Conservation (phyloP, 2,329 filamentous ascomycete species). For the Monosporascus cannonballus region DNA sequence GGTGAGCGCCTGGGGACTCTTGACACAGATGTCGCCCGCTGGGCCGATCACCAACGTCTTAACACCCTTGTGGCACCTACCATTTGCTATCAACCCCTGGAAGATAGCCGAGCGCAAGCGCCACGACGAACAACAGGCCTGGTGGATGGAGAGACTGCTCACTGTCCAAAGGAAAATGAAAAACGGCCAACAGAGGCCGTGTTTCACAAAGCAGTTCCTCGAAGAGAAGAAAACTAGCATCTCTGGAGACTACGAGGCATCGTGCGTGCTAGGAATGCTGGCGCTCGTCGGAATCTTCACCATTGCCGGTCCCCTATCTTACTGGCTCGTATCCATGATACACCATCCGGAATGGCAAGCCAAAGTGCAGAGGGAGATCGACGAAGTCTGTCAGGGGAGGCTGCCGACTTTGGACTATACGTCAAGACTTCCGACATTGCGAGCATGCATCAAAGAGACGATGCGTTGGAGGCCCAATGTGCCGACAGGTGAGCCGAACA, state of each 20-base stretch:
- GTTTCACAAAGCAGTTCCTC: conserved; percentile 35
- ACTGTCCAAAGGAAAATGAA: conserved; percentile 33
- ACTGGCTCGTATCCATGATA: conserved; percentile 37
- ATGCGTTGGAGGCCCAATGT: conserved; percentile 43
- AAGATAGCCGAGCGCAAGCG: conserved; percentile 45
- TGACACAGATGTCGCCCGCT: conserved; percentile 52
- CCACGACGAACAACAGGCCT: conserved; percentile 45
- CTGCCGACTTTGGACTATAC: conserved; percentile 37
- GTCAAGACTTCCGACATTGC: conserved; percentile 35
- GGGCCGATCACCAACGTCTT: conserved; percentile 52
- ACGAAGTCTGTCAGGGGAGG: conserved; percentile 34
- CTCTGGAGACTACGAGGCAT: conserved; percentile 25
- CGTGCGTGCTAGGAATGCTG: conserved; percentile 30
- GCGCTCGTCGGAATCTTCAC: conserved; percentile 32
- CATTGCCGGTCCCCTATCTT: conserved; percentile 29
- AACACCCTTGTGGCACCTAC: conserved; percentile 48
- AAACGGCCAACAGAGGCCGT: conserved; percentile 32
- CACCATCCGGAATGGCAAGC: conserved; percentile 42
- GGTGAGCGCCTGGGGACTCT: conserved; percentile 47
- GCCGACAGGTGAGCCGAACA: conserved; percentile 24
- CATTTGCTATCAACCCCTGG: conserved; percentile 45
- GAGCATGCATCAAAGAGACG: conserved; percentile 40
- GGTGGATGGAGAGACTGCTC: conserved; percentile 43
- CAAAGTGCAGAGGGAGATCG: conserved; percentile 38
- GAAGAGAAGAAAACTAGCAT: conserved; percentile 27